These are phyloP conservation scores for Tulasnella sp. DNA, from an alignment of 768 basidiomycete genomes.

Conservation along the genomic window DNA sequence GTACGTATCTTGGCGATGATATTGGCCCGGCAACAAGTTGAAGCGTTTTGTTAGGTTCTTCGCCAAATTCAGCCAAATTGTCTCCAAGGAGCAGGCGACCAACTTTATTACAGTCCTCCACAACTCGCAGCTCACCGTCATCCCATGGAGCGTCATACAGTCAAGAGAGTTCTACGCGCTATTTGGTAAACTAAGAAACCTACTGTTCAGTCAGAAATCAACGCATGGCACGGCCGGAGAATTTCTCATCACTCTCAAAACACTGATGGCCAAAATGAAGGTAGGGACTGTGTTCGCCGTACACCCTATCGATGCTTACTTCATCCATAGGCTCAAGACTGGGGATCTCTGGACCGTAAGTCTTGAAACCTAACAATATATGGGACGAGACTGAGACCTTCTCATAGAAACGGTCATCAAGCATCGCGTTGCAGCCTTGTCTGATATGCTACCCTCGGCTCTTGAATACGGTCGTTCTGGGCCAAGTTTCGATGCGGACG, in stretches of 20 bases:
- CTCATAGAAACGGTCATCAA: slow-evolving; percentile 21
- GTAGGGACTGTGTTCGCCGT: background rate
- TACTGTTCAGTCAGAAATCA: background rate
- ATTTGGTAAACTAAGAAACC: background rate
- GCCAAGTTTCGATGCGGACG: background rate
- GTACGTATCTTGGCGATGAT: slow-evolving; percentile 26
- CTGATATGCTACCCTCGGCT: background rate
- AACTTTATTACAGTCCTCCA: slow-evolving; percentile 14
- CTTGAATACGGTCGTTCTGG: background rate
- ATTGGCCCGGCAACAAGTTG: background rate
- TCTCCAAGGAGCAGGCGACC: slow-evolving; percentile 1
- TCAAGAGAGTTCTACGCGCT: slow-evolving; percentile 1
- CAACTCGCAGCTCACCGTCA: background rate
- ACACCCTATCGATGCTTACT: background rate
- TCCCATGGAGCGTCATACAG: slow-evolving; percentile 10
- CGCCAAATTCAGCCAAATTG: slow-evolving; percentile 8
- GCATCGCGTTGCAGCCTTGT: slow-evolving; percentile 23
- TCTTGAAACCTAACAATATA: background rate
- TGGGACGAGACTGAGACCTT: background rate
- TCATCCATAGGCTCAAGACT: slow-evolving; percentile 8
- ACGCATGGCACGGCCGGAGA: slow-evolving; percentile 8
- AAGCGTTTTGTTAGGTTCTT: background rate
- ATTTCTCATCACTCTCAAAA: slow-evolving; percentile 12
- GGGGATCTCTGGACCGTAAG: slow-evolving; percentile 11
- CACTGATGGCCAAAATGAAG: slow-evolving; percentile 13